Conservation (phyloP, 2,329 filamentous ascomycete genomes). For the Ascochyta pisi region DNA sequence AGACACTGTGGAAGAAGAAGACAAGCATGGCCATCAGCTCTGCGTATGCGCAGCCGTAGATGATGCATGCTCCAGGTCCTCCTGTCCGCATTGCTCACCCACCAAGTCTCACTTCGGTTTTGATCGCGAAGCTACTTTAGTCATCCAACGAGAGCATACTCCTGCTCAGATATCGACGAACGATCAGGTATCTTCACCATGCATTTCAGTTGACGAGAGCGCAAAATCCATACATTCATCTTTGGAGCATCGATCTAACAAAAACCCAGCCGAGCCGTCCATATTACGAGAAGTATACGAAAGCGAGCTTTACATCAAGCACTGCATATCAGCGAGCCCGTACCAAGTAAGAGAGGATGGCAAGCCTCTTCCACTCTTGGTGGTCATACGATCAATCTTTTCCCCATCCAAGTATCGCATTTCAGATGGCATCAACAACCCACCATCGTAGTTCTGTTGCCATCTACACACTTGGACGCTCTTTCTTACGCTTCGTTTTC, state of each 20-base stretch:
- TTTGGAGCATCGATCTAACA: neutral
- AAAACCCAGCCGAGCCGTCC: neutral
- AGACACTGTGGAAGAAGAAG: neutral
- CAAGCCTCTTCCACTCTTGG: constrained; percentile 1
- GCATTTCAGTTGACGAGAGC: neutral
- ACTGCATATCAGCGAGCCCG: constrained; percentile 9
- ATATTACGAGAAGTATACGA: constrained; percentile 1
- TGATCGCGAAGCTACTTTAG: neutral
- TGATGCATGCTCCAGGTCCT: neutral
- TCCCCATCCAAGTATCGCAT: neutral
- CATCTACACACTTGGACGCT: neutral
- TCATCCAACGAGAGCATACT: neutral
- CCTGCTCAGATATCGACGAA: neutral
- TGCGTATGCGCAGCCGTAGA: neutral
- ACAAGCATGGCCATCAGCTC: neutral
- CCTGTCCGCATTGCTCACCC: neutral
- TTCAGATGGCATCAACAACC: neutral
- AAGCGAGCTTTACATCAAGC: constrained; percentile 6
- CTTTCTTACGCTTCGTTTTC: constrained; percentile 2
- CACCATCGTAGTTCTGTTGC: constrained; percentile 7
- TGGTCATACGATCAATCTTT: constrained; percentile 3
- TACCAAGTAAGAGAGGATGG: constrained; percentile 1
- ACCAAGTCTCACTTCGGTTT: neutral
- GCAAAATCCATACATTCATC: neutral
- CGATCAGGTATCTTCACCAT: neutral